Evolutionary conservation across 352 stramenopile genomes (phyloP).

Genomic region (Phytophthora hybrid): DNA sequence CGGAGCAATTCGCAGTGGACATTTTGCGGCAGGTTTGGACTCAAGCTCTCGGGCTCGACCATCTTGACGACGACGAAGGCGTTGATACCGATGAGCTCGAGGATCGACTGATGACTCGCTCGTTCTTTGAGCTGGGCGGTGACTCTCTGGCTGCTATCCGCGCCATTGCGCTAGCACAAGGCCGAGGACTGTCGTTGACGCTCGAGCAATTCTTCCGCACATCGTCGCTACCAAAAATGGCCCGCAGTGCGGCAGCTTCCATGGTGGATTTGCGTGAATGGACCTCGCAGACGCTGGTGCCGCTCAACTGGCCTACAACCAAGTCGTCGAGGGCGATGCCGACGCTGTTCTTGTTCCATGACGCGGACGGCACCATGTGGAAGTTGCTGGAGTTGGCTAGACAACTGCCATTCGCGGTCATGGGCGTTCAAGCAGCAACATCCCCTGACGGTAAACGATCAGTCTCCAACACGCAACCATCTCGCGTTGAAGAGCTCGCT

Average conservation of each 20-base stretch:
- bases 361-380: slow-evolving; percentile 64
- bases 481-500: slow-evolving; percentile 51
- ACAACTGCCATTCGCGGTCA: slow-evolving; percentile 43
- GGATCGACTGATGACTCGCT: slow-evolving; percentile 24
- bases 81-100: slow-evolving; percentile 23
- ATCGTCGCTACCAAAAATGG: slow-evolving; percentile 53
- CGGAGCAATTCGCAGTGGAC: slow-evolving; percentile 39
- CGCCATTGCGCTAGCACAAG: slow-evolving; percentile 61
- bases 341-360: slow-evolving; percentile 62
- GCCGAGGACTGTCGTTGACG: slow-evolving; percentile 50
- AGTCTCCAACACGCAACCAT: neutral
- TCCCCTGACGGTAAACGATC: neutral
- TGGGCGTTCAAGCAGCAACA: slow-evolving; percentile 45
- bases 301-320: slow-evolving; percentile 44
- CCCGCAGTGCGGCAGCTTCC: slow-evolving; percentile 20
- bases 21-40: slow-evolving; percentile 63
- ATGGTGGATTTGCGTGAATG: slow-evolving; percentile 19
- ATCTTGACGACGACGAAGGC: neutral
- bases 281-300: slow-evolving; percentile 37
- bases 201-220: slow-evolving; percentile 62
- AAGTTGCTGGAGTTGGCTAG: slow-evolving; percentile 63
- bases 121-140: slow-evolving; percentile 77
- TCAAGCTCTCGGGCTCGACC: slow-evolving; percentile 53
- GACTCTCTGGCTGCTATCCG: slow-evolving; percentile 75
- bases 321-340: neutral